Base-by-base conservation (phyloP, 371 early-diverging fungal genomes). In the Chytridium lagenaria region DNA sequence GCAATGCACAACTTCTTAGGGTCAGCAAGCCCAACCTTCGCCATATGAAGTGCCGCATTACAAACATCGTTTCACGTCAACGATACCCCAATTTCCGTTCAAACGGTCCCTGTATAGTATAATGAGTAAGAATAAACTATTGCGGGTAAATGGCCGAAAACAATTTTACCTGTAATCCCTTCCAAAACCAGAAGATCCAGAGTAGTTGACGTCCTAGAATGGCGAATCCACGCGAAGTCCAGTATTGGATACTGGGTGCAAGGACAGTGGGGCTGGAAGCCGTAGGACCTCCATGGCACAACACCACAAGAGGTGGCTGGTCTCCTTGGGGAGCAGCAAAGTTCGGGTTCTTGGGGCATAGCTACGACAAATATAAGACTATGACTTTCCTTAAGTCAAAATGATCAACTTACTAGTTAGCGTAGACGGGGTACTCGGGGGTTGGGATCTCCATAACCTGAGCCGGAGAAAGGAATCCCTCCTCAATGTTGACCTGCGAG, bases 221-320 rank as follows among this genome's bases (percentile, higher is more conserved):
- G 0, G 90, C 93, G 61, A 90, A 90, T 0, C 93, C 93, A 23
- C 93, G 91, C 2, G 89, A 87, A 2, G 92, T 92, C 88, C 91
- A 93, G 80, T 85, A 93, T 70, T 90, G 89, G 71, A 91, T 85
- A 28, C 70, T 68, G 64, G 83, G 83, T 52, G 70, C 77, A 51
- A 88, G 84, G 44, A 81, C 73, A 3, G 84, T 75, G 49, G 37
- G 40, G 0, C 81, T 77, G 0, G 77, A 69, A 0, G 78, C 28
- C 1, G 91, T 92, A 1, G 93, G 93, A 0, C 93, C 93, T 34
- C 93, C 93, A 61, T 93, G 93, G 38, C 86, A 86, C 33, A 90
- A 68, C 16, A 92, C 88, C 31, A 90, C 82, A 36, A 92, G 78
- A 22, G 93, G 92, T 19, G 93, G 92, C 37, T 84, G 79, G 52